Conservation (phyloP, 2,329 filamentous ascomycete species). For the Emmonsiellopsis sp. region DNA sequence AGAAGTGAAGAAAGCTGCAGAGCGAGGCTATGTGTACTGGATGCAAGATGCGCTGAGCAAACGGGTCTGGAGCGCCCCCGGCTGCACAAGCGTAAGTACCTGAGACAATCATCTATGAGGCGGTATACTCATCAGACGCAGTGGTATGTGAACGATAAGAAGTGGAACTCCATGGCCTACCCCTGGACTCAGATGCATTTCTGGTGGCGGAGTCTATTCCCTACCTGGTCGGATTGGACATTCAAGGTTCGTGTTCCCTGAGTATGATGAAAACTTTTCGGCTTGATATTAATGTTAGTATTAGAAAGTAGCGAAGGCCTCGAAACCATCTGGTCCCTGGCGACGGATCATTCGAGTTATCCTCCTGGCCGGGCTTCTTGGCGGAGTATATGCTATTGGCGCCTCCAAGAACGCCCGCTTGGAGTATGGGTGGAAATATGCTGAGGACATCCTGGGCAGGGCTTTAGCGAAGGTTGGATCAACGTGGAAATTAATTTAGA, state of each 20-base stretch:
- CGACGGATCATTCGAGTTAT: not conserved
- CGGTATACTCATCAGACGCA: not conserved
- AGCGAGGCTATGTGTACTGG: conserved; percentile 35
- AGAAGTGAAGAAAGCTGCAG: conserved; percentile 39
- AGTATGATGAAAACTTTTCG: too few species aligned
- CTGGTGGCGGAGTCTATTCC: conserved; percentile 20
- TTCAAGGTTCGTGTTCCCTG: conserved; percentile 7
- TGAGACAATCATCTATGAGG: not conserved
- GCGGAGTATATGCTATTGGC: not conserved
- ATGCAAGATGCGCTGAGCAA: conserved; percentile 37
- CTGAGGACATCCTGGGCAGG: too few species aligned
- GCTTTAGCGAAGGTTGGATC: too few species aligned
- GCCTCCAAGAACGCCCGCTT: too few species aligned
- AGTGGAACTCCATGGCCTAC: conserved; percentile 19
- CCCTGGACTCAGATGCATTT: conserved; percentile 19
- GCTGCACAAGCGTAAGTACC: not conserved
- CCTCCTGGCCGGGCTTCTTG: not conserved
- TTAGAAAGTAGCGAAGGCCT: not conserved
- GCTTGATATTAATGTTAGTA: too few species aligned
- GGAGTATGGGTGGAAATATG: too few species aligned
- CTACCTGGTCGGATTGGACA: conserved; percentile 19
- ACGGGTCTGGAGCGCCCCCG: conserved; percentile 29
- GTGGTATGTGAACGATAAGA: conserved; percentile 20
- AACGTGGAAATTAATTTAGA: too few species aligned
- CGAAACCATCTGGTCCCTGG: not conserved